These are phyloP conservation scores for Toxoplasma gondii DNA, from an alignment of 169 alveolate genomes.

Conservation along the genomic window DNA sequence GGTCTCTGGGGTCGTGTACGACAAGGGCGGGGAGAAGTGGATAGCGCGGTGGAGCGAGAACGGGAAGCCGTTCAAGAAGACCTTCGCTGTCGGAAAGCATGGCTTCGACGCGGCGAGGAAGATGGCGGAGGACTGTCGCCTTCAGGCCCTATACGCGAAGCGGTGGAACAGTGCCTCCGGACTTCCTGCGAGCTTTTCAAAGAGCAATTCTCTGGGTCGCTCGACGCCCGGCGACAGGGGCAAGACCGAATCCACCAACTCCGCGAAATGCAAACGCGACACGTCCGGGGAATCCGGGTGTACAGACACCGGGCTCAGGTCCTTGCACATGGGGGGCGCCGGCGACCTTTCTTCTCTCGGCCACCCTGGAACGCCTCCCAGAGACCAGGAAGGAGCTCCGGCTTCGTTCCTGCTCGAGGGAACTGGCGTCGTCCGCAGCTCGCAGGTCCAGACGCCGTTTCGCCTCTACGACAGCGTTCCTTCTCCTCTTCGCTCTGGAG, in stretches of 20 bases:
- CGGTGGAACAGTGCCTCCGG: not conserved
- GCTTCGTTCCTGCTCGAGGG: no score
- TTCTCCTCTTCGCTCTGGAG: not conserved
- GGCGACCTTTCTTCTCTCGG: no score
- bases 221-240: not conserved
- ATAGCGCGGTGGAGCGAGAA: slow-evolving; percentile 42
- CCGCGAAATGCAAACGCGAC: not conserved
- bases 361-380: no score
- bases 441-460: not conserved
- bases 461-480: not conserved
- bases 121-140: slow-evolving; percentile 30
- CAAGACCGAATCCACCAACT: not conserved
- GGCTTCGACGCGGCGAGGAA: slow-evolving; percentile 21
- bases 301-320: not conserved
- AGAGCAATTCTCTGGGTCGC: not conserved
- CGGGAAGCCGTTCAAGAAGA: not conserved
- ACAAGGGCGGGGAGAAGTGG: slow-evolving; percentile 36
- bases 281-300: not conserved
- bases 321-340: not conserved
- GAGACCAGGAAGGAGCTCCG: no score
- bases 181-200: not conserved
- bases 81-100: slow-evolving; percentile 16
- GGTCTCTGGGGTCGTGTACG: slow-evolving; percentile 19
- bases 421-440: no score
- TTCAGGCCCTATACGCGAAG: slow-evolving; percentile 16